Evolutionary conservation across 176 grass and related monocot species (phyloP).

Genomic region (Bromus sterilis): DNA sequence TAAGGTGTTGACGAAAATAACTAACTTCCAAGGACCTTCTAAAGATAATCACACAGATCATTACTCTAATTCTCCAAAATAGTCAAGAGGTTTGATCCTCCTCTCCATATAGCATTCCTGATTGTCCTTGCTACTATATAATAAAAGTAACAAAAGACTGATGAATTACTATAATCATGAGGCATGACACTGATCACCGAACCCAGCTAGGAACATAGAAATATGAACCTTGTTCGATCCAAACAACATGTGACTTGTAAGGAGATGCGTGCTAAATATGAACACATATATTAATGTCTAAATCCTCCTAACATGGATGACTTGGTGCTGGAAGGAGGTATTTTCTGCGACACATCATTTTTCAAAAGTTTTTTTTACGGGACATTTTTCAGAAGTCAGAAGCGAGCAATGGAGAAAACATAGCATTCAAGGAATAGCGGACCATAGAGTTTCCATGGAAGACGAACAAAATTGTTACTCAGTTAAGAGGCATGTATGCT

Average conservation of each 20-base stretch:
- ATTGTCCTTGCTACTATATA: not conserved
- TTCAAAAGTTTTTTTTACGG: no score
- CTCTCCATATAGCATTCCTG: not conserved
- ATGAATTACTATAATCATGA: not conserved
- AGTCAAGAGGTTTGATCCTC: not conserved
- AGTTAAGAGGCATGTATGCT: not conserved
- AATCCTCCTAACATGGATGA: not conserved
- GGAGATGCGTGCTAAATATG: slow-evolving; percentile 10
- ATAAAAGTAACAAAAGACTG: not conserved
- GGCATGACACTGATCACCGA: not conserved
- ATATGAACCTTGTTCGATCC: not conserved
- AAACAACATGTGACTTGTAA: not conserved
- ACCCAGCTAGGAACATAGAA: not conserved
- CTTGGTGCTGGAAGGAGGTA: not conserved
- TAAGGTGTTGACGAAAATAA: not conserved
- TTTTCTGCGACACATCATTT: not conserved
- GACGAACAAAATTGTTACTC: not conserved
- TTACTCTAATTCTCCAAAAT: not conserved
- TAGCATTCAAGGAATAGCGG: not conserved
- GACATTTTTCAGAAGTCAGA: not conserved
- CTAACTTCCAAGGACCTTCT: not conserved
- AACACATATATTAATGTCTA: not conserved
- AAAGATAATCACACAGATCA: not conserved
- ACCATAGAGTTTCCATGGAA: not conserved
- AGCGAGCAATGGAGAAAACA: not conserved